Conservation (phyloP, 768 basidiomycete genomes). For the Lentinus tigrinus region DNA sequence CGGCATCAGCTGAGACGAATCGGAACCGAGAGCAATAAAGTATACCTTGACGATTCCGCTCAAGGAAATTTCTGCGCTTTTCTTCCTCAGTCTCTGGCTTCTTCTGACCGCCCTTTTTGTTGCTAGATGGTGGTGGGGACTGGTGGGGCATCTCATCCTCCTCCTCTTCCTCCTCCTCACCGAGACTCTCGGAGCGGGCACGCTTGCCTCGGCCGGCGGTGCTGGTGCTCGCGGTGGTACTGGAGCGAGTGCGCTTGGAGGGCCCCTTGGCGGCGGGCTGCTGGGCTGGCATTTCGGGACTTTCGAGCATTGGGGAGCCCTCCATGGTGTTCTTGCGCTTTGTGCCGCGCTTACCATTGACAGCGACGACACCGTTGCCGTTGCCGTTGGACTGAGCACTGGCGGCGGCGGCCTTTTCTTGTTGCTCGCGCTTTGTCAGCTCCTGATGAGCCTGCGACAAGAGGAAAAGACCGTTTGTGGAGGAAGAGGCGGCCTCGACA, state of each 20-base stretch:
- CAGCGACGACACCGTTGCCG: conserved; percentile 9
- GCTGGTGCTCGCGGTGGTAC: conserved; percentile 27
- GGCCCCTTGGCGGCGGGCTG: conserved; percentile 8
- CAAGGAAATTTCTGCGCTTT: conserved; percentile 94
- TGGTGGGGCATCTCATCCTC: conserved; percentile 31
- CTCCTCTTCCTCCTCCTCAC: conserved; percentile 36
- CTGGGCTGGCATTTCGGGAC: conserved; percentile 16
- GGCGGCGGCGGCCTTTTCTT: conserved; percentile 42
- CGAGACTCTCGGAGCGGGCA: conserved; percentile 26
- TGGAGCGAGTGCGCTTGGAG: conserved; percentile 39
- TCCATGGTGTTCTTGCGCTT: conserved; percentile 68
- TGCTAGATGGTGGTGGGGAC: neutral
- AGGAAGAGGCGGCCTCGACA: conserved; percentile 62
- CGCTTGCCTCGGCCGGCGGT: conserved; percentile 23
- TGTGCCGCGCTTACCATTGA: conserved; percentile 51
- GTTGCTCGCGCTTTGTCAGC: conserved; percentile 92
- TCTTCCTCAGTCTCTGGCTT: conserved; percentile 98
- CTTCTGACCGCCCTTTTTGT: conserved; percentile 41
- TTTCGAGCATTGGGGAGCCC: conserved; percentile 27
- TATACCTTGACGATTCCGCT: conserved; percentile 94
- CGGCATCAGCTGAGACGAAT: conserved; percentile 4
- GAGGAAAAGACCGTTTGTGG: conserved; percentile 91
- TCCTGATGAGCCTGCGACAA: conserved; percentile 95
- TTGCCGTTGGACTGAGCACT: conserved; percentile 18
- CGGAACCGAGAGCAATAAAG: neutral